A percentile compares a stretch with the other conserved stretches of the same genome.
Conservation (phyloP, 2,329 filamentous ascomycete species). For the Calonectria honghensis region DNA sequence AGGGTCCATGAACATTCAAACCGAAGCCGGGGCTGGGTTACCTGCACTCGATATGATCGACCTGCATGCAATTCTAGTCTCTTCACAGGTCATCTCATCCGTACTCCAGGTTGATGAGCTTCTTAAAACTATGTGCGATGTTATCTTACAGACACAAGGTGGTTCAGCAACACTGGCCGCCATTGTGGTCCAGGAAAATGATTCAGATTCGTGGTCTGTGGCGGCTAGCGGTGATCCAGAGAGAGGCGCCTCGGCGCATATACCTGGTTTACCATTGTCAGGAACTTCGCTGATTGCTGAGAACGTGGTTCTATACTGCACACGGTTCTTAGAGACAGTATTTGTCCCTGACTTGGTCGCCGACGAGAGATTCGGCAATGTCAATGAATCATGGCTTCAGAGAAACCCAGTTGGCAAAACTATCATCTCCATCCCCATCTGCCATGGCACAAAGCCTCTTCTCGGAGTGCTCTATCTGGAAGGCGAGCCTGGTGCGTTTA, state of each 20-base stretch:
- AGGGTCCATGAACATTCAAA: conserved; percentile 73
- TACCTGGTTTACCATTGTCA: conserved; percentile 78
- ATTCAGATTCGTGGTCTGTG: conserved; percentile 79
- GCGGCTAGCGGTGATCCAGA: conserved; percentile 85
- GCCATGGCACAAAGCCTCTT: conserved; percentile 81
- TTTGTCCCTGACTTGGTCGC: conserved; percentile 84
- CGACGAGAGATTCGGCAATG: conserved; percentile 87
- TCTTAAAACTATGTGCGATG: conserved; percentile 87
- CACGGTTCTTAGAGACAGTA: conserved; percentile 84
- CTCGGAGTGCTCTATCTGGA: conserved; percentile 86
- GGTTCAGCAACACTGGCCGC: conserved; percentile 82
- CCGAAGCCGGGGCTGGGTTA: conserved; percentile 77
- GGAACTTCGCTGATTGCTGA: conserved; percentile 82
- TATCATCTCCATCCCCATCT: conserved; percentile 87
- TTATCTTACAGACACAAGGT: conserved; percentile 86
- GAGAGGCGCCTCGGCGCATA: conserved; percentile 79
- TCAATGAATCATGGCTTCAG: conserved; percentile 80
- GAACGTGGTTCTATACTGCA: conserved; percentile 85
- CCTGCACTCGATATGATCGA: conserved; percentile 90
- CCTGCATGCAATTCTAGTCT: conserved; percentile 84
- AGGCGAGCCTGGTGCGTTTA: conserved; percentile 84
- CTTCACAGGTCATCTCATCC: conserved; percentile 86
- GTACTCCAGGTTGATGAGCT: conserved; percentile 85
- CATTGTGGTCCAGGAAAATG: conserved; percentile 83
- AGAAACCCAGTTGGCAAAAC: conserved; percentile 82